These are phyloP conservation scores for Hygrocybe coccinea DNA, from an alignment of 768 basidiomycete species.

Conservation along the genomic window DNA sequence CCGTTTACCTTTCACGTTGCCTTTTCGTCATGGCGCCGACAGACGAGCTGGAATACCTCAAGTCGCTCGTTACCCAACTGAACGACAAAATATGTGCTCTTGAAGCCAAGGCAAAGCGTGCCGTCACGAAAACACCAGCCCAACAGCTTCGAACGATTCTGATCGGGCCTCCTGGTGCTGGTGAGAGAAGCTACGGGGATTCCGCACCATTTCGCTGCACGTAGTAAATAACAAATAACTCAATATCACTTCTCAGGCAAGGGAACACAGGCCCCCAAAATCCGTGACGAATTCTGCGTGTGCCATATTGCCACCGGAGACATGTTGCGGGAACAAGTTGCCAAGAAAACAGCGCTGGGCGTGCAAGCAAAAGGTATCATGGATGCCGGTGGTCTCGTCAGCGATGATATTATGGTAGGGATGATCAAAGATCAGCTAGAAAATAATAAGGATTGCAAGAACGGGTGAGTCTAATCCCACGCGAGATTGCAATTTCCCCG, in stretches of 20 bases:
- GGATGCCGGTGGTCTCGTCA: slow-evolving; percentile 92
- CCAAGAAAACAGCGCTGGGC: slow-evolving; percentile 81
- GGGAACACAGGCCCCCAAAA: slow-evolving; percentile 94
- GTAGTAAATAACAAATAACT: neutral
- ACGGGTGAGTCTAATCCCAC: slow-evolving; percentile 69
- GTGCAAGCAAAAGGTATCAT: slow-evolving; percentile 95
- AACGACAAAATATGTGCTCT: slow-evolving; percentile 81
- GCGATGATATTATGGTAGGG: slow-evolving; percentile 94
- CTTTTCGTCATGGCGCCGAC: slow-evolving; percentile 48
- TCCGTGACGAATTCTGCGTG: slow-evolving; percentile 88
- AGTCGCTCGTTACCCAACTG: slow-evolving; percentile 83
- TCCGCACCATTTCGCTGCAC: too few species aligned
- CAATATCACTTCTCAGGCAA: slow-evolving; percentile 59
- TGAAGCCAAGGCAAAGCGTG: slow-evolving; percentile 62
- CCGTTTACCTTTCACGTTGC: neutral
- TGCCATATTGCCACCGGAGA: slow-evolving; percentile 99
- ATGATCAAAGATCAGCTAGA: slow-evolving; percentile 97
- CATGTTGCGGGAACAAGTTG: slow-evolving; percentile 94
- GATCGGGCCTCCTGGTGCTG: slow-evolving; percentile 95
- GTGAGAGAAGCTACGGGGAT: slow-evolving; percentile 49
- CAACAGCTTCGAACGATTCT: slow-evolving; percentile 86
- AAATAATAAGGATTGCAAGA: slow-evolving; percentile 87
- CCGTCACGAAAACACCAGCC: slow-evolving; percentile 53
- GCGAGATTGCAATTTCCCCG: neutral
- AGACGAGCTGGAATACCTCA: slow-evolving; percentile 92